Percentiles rank a stretch among this genome's conserved stretches.
phyloP scores from a whole-genome alignment of 1,284 basidiomycete genomes.

The Naganishia sp. region DNA sequence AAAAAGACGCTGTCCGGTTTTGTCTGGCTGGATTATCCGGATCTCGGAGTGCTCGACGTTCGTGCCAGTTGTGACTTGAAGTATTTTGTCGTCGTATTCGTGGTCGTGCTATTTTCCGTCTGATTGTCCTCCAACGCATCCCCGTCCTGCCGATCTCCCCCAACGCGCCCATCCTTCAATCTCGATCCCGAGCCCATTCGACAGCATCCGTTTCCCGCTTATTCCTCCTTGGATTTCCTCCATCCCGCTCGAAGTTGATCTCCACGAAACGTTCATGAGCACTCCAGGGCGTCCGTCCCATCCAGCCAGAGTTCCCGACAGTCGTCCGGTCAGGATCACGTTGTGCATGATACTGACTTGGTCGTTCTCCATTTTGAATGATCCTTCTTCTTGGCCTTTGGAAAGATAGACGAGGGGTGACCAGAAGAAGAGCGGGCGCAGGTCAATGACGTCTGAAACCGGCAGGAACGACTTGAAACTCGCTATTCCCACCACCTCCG shows the following conservation, averaged over 20 bases:
- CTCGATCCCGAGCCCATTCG: too few relatives aligned
- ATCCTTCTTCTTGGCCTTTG: constrained; percentile 22
- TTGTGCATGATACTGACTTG: constrained; percentile 38
- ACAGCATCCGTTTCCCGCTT: too few relatives aligned
- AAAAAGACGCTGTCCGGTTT: too few relatives aligned
- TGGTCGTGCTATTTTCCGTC: background rate
- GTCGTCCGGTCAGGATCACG: background rate
- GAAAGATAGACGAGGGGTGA: constrained; percentile 30
- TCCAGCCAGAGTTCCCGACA: constrained; percentile 5
- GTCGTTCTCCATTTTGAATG: constrained; percentile 57
- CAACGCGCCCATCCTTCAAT: too few relatives aligned
- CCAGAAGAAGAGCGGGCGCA: background rate
- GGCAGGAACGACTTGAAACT: constrained; percentile 24
- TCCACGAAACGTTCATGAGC: background rate
- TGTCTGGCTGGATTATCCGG: too few relatives aligned
- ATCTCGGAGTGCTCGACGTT: background rate
- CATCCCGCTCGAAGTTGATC: constrained; percentile 1
- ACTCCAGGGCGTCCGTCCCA: background rate
- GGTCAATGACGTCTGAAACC: constrained; percentile 4
- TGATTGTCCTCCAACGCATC: background rate
- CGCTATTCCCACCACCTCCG: constrained; percentile 23
- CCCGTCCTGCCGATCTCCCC: background rate
- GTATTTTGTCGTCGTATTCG: background rate
- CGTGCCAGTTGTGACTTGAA: background rate
- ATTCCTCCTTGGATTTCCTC: background rate